Conservation (phyloP, 768 basidiomycete species). For the Macrocybe gigantea region DNA sequence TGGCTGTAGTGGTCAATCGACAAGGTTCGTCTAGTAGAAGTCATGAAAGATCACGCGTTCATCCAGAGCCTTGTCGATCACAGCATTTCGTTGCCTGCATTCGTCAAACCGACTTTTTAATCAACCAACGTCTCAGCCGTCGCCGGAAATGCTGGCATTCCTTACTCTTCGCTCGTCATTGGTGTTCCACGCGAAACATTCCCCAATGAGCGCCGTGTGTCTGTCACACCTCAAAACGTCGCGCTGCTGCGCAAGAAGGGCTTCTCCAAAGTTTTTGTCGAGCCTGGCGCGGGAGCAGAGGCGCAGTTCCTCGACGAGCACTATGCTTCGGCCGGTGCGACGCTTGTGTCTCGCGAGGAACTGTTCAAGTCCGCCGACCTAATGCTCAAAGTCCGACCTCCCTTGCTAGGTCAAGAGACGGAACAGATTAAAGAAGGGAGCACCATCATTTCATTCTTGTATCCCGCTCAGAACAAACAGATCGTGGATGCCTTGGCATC, state of each 20-base stretch:
- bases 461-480: conserved; percentile 75
- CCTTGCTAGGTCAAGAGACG: conserved; percentile 56
- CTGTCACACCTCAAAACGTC: conserved; percentile 77
- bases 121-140: conserved; percentile 16
- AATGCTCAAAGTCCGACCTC: conserved; percentile 82
- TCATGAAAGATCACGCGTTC: no score
- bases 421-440: conserved; percentile 62
- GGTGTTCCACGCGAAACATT: conserved; percentile 76
- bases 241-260: conserved; percentile 78
- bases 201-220: conserved; percentile 74
- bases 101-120: background rate
- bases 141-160: conserved; percentile 29
- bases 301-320: conserved; percentile 82
- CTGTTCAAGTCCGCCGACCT: conserved; percentile 69
- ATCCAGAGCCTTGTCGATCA: no score
- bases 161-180: conserved; percentile 69
- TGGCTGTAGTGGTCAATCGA: no score
- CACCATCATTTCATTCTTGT: conserved; percentile 79
- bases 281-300: conserved; percentile 60
- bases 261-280: conserved; percentile 66
- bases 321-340: conserved; percentile 74
- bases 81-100: no score
- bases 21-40: no score
- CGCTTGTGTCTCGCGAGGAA: conserved; percentile 65
- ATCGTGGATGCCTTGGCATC: conserved; percentile 66